Evolutionary conservation across 257 asterid species (phyloP).

Genomic region (Nicotiana otophora): DNA sequence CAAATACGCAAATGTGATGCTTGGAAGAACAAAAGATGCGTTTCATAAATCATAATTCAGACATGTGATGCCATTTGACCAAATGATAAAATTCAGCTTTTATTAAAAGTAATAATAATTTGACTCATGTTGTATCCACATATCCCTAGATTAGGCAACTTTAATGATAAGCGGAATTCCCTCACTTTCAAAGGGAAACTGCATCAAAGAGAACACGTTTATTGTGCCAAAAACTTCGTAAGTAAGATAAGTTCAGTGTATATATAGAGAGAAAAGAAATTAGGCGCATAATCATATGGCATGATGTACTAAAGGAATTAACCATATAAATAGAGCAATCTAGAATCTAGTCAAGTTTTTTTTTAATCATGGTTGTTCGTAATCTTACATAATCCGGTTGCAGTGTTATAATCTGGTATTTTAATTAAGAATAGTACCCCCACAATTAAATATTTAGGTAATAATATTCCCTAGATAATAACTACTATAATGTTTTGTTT

Average conservation of each 20-base stretch:
- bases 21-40: neutral
- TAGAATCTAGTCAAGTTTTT: neutral
- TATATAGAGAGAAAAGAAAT: neutral
- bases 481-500: neutral
- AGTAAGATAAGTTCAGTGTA: neutral
- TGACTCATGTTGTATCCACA: neutral
- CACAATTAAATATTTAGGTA: neutral
- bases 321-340: neutral
- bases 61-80: neutral
- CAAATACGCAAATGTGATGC: neutral
- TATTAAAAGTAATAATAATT: neutral
- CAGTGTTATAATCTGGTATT: neutral
- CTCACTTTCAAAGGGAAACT: neutral
- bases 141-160: neutral
- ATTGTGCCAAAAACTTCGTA: neutral
- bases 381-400: neutral
- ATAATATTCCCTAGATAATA: neutral
- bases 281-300: neutral
- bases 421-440: neutral
- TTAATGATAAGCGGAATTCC: neutral
- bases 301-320: neutral
- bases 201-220: neutral
- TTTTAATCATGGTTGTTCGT: neutral
- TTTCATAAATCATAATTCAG: neutral
- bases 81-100: neutral